A percentile compares a stretch with the other conserved stretches of the same genome.
phyloP scores from a whole-genome alignment of 1,284 basidiomycete genomes.

The Baeospora myosura region DNA sequence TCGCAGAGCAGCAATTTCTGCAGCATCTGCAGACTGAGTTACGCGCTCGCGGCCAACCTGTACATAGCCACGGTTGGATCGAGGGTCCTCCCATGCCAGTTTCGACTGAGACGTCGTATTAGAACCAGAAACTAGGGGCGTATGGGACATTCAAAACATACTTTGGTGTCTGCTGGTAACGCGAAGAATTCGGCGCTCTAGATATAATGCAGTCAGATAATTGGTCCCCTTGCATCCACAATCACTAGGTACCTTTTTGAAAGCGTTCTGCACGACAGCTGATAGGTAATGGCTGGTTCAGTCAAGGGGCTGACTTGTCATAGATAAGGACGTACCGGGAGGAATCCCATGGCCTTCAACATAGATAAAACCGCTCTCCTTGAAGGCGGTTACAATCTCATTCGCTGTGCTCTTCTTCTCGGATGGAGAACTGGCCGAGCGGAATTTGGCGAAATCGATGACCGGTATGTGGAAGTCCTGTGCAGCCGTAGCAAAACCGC shows the following conservation, averaged over 20 bases:
- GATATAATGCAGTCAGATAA: slow-evolving; percentile 1
- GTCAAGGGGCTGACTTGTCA: background rate
- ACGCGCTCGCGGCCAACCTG: slow-evolving; percentile 73
- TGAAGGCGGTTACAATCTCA: slow-evolving; percentile 71
- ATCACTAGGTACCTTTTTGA: slow-evolving; percentile 44
- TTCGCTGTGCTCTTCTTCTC: slow-evolving; percentile 61
- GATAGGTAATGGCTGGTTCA: slow-evolving; percentile 8
- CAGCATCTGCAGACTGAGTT: slow-evolving; percentile 61
- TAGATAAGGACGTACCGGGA: slow-evolving; percentile 20
- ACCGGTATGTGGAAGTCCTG: slow-evolving; percentile 56
- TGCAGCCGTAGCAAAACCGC: slow-evolving; percentile 23
- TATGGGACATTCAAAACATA: no score
- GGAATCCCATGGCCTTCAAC: slow-evolving; percentile 64
- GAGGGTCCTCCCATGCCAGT: slow-evolving; percentile 74
- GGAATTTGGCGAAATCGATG: slow-evolving; percentile 70
- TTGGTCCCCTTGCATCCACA: slow-evolving; percentile 1
- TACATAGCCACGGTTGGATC: slow-evolving; percentile 79
- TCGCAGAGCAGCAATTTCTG: slow-evolving; percentile 71
- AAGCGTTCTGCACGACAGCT: slow-evolving; percentile 46
- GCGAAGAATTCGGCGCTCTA: slow-evolving; percentile 72
- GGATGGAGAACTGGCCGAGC: slow-evolving; percentile 35
- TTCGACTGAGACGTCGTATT: slow-evolving; percentile 30
- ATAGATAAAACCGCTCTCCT: slow-evolving; percentile 72
- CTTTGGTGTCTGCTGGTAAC: slow-evolving; percentile 59
- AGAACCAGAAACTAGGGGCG: no score